phyloP scores from a whole-genome alignment of 768 basidiomycete species.

The Boletus insuetus region DNA sequence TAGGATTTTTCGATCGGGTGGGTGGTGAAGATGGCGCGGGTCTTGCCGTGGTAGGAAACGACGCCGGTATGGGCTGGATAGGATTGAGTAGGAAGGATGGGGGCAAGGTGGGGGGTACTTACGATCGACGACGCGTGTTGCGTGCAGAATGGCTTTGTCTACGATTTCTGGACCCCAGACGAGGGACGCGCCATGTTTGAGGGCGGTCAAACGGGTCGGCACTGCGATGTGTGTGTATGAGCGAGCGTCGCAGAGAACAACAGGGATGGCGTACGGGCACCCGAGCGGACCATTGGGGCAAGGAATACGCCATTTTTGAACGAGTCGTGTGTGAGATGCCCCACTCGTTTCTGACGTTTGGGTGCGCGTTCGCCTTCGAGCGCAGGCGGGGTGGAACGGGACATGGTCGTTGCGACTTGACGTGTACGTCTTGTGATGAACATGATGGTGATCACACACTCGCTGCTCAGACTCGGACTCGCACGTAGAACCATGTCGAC shows the following conservation, averaged over 20 bases:
- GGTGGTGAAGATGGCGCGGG: constrained; percentile 83
- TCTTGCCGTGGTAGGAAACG: constrained; percentile 81
- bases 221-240: constrained; percentile 47
- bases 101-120: constrained; percentile 28
- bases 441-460: no score
- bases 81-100: neutral
- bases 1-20: constrained; percentile 95
- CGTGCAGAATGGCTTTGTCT: constrained; percentile 91
- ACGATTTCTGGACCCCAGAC: constrained; percentile 98
- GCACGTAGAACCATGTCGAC: constrained; percentile 24
- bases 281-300: constrained; percentile 98
- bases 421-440: no score
- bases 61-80: constrained; percentile 78
- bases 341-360: constrained; percentile 54
- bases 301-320: constrained; percentile 90
- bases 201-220: constrained; percentile 78
- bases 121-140: constrained; percentile 86
- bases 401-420: neutral
- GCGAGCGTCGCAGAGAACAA: neutral
- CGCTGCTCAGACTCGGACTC: neutral
- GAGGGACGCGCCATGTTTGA: constrained; percentile 90
- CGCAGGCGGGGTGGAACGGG: neutral
- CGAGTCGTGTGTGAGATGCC: constrained; percentile 61
- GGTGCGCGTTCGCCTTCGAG: constrained; percentile 25
- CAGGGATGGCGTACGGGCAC: constrained; percentile 62